Base-by-base conservation (phyloP, 2,329 filamentous ascomycete species). In the Xylariales sp. region DNA sequence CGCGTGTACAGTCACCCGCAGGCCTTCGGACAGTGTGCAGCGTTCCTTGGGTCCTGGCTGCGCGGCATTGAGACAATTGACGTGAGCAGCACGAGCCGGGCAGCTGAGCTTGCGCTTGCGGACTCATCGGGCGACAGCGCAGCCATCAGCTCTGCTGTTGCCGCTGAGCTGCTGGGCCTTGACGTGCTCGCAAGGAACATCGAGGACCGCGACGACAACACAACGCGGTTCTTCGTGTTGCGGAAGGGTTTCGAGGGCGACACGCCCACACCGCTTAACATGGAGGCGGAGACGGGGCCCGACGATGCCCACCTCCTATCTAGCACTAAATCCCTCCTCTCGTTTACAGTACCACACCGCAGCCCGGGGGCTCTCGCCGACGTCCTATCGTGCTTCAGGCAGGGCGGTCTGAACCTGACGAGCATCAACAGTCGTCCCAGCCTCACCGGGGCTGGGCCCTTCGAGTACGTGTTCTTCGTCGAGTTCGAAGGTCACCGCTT, bases 381-480 rank as follows among this genome's bases (percentile, higher is more conserved):
- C 73, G 92, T 91, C 36, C 83, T 98, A 66, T 86, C 90, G 58
- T 92, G 93, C 64, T 98, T 98, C 81, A 89, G 90, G 70, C 83
- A 83, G 7, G 85, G 88, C 72, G 85, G 86, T 5, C 84, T 97
- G 65, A 97, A 97, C 78, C 82, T 98, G 72, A 97, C 94, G 36
- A 95, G 91, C 78, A 97, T 98, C 79, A 94, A 94, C 78, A 94
- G 92, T 72, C 83, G 95, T 71, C 95, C 95, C 5, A 94, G 92
- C 74, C 86, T 92, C 4, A 45, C 52, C 18, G 61, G 56, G 34
- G 66, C 43, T 39, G 50, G 30, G 2, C 55, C 70, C 23, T 98
- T 97, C 88, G 90, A 97, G 78, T 98, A 98, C 81, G 87, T 97
- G 45, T 97, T 98, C 82, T 94, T 98, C 77, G 90, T 97, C 36